Evolutionary conservation across 768 basidiomycete genomes (phyloP).

Genomic region (Panus rudis): DNA sequence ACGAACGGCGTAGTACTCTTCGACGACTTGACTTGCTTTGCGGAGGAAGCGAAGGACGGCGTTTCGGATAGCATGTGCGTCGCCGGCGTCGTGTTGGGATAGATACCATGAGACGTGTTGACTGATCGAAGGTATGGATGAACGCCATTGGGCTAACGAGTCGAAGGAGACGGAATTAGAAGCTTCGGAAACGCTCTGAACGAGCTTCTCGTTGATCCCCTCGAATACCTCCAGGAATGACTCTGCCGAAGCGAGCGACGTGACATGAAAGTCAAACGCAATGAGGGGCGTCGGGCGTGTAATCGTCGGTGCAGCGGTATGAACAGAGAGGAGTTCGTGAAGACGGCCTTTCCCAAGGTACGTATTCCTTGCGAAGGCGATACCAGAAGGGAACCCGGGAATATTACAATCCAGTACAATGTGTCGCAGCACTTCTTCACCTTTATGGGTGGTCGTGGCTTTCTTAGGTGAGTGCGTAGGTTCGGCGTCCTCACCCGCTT

Average conservation of each 20-base stretch:
- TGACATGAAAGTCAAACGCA: conserved; percentile 37
- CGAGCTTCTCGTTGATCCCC: conserved; percentile 8
- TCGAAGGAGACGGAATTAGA: neutral
- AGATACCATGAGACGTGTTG: conserved; percentile 43
- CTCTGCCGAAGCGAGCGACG: conserved; percentile 33
- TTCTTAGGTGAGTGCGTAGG: too few relatives aligned
- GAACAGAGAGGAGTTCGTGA: conserved; percentile 42
- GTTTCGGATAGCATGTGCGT: conserved; percentile 25
- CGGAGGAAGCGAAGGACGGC: conserved; percentile 28
- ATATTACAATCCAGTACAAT: conserved; percentile 55
- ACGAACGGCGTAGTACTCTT: conserved; percentile 24
- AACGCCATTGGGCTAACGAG: conserved; percentile 12
- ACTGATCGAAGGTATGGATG: conserved; percentile 17
- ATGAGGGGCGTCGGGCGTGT: conserved; percentile 25
- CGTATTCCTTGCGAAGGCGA: conserved; percentile 42
- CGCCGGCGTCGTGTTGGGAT: conserved; percentile 27
- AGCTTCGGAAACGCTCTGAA: conserved; percentile 4
- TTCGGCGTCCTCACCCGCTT: too few relatives aligned
- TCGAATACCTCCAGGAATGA: conserved; percentile 29
- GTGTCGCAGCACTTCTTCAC: too few relatives aligned
- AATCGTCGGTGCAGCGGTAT: conserved; percentile 22
- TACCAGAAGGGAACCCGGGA: conserved; percentile 39
- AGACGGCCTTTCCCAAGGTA: conserved; percentile 59
- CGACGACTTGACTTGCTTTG: conserved; percentile 35
- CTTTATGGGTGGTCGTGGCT: too few relatives aligned